Conservation (phyloP, 345 rosid species). For the Microthlaspi erraticum region DNA sequence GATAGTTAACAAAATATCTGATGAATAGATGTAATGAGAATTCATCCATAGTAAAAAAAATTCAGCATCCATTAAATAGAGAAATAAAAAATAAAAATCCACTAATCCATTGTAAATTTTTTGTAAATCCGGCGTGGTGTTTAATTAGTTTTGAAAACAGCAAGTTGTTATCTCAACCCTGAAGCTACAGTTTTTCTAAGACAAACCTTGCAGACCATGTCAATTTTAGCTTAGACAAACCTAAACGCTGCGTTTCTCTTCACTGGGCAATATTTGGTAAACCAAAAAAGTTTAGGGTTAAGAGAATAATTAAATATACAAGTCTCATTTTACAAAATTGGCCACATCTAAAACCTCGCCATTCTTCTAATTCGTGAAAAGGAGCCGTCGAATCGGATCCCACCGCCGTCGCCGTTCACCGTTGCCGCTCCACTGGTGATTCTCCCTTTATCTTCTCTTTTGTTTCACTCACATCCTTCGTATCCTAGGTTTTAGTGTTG, state of each 20-base stretch:
- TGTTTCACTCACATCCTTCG: neutral
- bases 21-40: too few species aligned
- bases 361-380: conserved; percentile 1
- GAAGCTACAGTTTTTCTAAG: too few species aligned
- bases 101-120: too few species aligned
- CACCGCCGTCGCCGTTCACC: conserved; percentile 33
- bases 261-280: neutral
- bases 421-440: conserved; percentile 15
- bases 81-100: too few species aligned
- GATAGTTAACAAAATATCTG: too few species aligned
- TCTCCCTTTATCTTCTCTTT: neutral
- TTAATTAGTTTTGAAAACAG: too few species aligned
- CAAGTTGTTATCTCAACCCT: too few species aligned
- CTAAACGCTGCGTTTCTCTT: conserved; percentile 7
- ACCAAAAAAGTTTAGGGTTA: neutral
- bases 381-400: conserved; percentile 12
- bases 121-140: too few species aligned
- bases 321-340: conserved; percentile 1
- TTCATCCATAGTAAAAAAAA: too few species aligned
- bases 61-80: too few species aligned
- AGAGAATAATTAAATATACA: neutral
- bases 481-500: neutral
- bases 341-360: conserved; percentile 29
- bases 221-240: too few species aligned
- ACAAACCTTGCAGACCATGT: too few species aligned